Base-by-base conservation (phyloP, 2,329 filamentous ascomycete genomes). In the Hymenoscyphus albidus region DNA sequence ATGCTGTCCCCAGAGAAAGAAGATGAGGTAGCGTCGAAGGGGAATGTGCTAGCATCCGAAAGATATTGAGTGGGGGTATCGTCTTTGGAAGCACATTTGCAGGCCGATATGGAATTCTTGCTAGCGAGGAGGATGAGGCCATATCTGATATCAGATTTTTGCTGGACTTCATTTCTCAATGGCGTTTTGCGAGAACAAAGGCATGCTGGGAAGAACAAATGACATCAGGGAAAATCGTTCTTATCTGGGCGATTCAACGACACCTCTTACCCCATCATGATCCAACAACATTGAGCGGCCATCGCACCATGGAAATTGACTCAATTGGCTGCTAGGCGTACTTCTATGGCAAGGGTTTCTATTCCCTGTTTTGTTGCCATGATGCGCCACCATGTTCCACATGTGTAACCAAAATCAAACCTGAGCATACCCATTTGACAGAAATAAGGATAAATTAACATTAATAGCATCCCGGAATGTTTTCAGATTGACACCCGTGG, bases 21-120 rank as follows among this genome's bases (percentile, higher is more conserved):
- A 66, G 57, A 62, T 71, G 70, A 9, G 70, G 70, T 12, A 71
- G 62, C n/a, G 70, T 71, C 38, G 68, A 67, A 27, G 69, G 69
- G 5, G 69, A 70, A 58, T 70, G 68, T 32, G 67, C 68, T 64
- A 68, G 67, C 57, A 70, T 64, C 31, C 68, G 63, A 61, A 70
- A 69, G 1, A 70, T 59, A 59, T 70, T 70, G 4, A 70, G 65
- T 12, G 69, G 69, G 27, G 69, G 69, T 42, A 70, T 68, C 1
- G 65, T 67, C 57, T 64, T 62, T 38, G 69, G 69, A 22, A 70
- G 62, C 42, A 69, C 62, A 9, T 58, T 65, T 14, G 68, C 69
- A 39, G 67, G 63, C 16, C 69, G 64, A 39, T 70, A 70, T 22
- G 69, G 69, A 32, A 70, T 68, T 54, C 65, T 64, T 18, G 65